These are phyloP conservation scores for Globisporangium radiosum DNA, from an alignment of 352 stramenopile species.

Conservation along the genomic window DNA sequence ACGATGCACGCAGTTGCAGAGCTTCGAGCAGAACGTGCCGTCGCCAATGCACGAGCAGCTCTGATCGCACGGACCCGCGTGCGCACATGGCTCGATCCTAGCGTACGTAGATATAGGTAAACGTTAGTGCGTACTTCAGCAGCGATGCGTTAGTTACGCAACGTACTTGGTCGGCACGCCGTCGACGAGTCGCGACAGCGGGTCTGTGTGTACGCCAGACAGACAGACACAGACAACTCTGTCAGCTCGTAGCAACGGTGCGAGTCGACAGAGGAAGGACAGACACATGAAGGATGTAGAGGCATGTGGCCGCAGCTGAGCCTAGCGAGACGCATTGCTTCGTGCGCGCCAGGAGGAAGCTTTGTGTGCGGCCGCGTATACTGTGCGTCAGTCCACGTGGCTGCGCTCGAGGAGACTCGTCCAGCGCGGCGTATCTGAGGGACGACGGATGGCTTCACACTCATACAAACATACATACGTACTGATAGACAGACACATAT, in stretches of 20 bases:
- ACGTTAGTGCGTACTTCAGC: not conserved
- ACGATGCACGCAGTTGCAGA: slow-evolving; percentile 76
- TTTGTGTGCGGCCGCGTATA: slow-evolving; percentile 1
- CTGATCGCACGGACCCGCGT: slow-evolving; percentile 79
- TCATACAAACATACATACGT: too few relatives aligned
- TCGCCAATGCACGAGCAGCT: slow-evolving; percentile 86
- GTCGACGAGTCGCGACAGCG: slow-evolving; percentile 34
- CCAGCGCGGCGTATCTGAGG: slow-evolving; percentile 52
- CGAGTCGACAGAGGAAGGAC: not conserved
- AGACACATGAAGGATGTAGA: not conserved
- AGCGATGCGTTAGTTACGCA: not conserved
- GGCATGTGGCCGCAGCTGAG: slow-evolving; percentile 15
- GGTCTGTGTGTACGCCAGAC: slow-evolving; percentile 16
- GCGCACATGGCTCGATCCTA: slow-evolving; percentile 82
- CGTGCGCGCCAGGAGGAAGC: slow-evolving; percentile 25
- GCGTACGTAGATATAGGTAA: not conserved
- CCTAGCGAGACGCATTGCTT: slow-evolving; percentile 13
- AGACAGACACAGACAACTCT: not conserved
- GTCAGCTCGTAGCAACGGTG: not conserved
- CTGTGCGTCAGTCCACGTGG: slow-evolving; percentile 53
- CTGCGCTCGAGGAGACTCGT: slow-evolving; percentile 20
- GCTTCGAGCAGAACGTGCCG: slow-evolving; percentile 89
- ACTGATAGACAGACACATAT: slow-evolving; percentile 1
- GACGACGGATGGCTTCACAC: slow-evolving; percentile 19
- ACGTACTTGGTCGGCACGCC: slow-evolving; percentile 49